These are phyloP conservation scores for Lachancea cidri DNA, from an alignment of 805 yeast species.

Conservation along the genomic window DNA sequence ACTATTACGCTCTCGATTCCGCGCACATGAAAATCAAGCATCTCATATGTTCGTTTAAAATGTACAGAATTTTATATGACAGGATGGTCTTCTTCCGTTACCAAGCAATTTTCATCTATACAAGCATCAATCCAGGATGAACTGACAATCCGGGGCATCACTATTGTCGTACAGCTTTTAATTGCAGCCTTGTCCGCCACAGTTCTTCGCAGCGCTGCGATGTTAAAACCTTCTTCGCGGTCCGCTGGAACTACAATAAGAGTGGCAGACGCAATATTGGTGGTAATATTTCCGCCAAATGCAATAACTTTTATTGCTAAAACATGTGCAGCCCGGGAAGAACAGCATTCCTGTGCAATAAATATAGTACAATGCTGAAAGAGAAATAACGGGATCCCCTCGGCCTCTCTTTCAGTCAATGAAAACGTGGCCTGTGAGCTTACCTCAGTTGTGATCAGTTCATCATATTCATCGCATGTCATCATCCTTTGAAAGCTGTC, in stretches of 20 bases:
- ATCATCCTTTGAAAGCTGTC: conserved; percentile 44
- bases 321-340: conserved; percentile 11
- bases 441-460: conserved; percentile 8
- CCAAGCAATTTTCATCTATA: conserved; percentile 29
- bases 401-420: conserved; percentile 7
- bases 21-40: too few species aligned
- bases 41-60: neutral
- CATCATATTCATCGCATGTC: conserved; percentile 14
- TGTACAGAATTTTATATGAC: neutral
- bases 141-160: conserved; percentile 33
- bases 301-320: conserved; percentile 29
- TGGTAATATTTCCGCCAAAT: conserved; percentile 41
- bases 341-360: conserved; percentile 20
- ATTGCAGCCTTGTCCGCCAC: too few species aligned
- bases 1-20: neutral
- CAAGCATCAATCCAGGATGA: conserved; percentile 35
- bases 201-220: neutral
- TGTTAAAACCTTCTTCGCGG: neutral
- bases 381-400: conserved; percentile 26
- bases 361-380: conserved; percentile 36
- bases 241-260: conserved; percentile 35
- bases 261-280: conserved; percentile 29
- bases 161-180: neutral
- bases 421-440: neutral
- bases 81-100: conserved; percentile 31